Percentiles rank a stretch among this genome's conserved stretches.
phyloP scores from a whole-genome alignment of 192 early-diverging fungal species.

The Rhizoclosmatium globosum region DNA sequence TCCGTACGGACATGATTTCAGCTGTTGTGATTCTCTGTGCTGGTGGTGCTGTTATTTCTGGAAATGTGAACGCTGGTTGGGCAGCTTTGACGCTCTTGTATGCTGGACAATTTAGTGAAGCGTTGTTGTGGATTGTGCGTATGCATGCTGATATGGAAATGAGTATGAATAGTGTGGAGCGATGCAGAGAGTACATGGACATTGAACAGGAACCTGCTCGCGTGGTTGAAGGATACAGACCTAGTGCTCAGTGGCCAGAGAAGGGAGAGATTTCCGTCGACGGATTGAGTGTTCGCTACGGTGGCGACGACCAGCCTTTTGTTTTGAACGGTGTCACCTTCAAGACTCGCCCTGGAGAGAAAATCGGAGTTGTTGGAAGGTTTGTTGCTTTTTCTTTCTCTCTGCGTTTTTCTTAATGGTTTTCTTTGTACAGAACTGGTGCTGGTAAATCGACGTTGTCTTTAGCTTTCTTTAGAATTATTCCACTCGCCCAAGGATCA shows the following conservation, averaged over 20 bases:
- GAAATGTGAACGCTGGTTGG: slow-evolving; percentile 75
- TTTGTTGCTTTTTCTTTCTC: slow-evolving; percentile 13
- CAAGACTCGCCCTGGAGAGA: slow-evolving; percentile 43
- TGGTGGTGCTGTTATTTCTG: slow-evolving; percentile 70
- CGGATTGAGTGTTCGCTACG: slow-evolving; percentile 63
- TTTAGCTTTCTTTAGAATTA: slow-evolving; percentile 58
- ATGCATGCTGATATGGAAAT: slow-evolving; percentile 76
- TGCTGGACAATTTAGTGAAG: slow-evolving; percentile 79
- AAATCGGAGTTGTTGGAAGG: slow-evolving; percentile 60
- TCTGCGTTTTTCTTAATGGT: no score
- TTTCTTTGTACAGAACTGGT: slow-evolving; percentile 60
- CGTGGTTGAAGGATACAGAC: slow-evolving; percentile 29
- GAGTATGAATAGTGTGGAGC: slow-evolving; percentile 89
- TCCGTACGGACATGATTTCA: slow-evolving; percentile 82
- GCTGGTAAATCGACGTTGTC: slow-evolving; percentile 74
- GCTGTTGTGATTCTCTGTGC: slow-evolving; percentile 82
- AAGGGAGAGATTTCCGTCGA: slow-evolving; percentile 65
- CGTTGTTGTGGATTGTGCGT: slow-evolving; percentile 84
- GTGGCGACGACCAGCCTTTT: slow-evolving; percentile 63
- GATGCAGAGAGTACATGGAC: slow-evolving; percentile 80
- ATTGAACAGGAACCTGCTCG: slow-evolving; percentile 76
- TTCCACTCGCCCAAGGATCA: slow-evolving; percentile 39
- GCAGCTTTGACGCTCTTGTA: slow-evolving; percentile 87
- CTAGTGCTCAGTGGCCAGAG: slow-evolving; percentile 38
- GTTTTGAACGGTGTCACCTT: slow-evolving; percentile 56